Conservation (phyloP, 2,329 filamentous ascomycete species). For the Lachnellula occidentalis region DNA sequence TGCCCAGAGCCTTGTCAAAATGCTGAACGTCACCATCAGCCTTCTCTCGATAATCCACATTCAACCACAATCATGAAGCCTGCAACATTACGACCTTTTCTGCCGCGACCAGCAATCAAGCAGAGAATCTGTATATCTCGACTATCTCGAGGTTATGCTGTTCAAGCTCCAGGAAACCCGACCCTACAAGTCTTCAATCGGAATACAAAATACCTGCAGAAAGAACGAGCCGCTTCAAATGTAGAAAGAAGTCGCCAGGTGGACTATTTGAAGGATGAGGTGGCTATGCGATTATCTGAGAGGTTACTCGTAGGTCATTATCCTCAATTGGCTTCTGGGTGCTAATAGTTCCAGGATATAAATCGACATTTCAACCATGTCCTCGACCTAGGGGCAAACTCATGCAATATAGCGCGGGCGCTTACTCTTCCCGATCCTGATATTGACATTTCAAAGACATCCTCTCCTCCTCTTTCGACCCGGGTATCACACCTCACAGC, state of each 20-base stretch:
- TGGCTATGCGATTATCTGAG: constrained; percentile 78
- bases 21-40: constrained; percentile 16
- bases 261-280: constrained; percentile 91
- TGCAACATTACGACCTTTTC: constrained; percentile 19
- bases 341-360: constrained; percentile 63
- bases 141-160: constrained; percentile 61
- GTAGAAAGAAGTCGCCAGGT: constrained; percentile 68
- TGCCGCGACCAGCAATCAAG: constrained; percentile 15
- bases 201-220: constrained; percentile 82
- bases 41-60: constrained; percentile 10
- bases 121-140: constrained; percentile 34
- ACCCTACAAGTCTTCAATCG: constrained; percentile 89
- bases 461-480: constrained; percentile 60
- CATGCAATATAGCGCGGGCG: constrained; percentile 86
- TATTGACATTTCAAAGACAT: constrained; percentile 45
- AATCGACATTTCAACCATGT: constrained; percentile 79
- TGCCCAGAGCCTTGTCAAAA: constrained; percentile 14
- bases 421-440: constrained; percentile 67
- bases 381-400: constrained; percentile 90
- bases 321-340: constrained; percentile 5
- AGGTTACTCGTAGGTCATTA: constrained; percentile 61
- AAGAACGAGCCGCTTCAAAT: constrained; percentile 73
- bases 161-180: constrained; percentile 70
- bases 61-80: constrained; percentile 22
- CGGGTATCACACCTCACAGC: constrained; percentile 72